Evolutionary conservation across 306 rosid species (phyloP), one percentile per base, ranked within the genome.

Genomic region (Rubus idaeus): DNA sequence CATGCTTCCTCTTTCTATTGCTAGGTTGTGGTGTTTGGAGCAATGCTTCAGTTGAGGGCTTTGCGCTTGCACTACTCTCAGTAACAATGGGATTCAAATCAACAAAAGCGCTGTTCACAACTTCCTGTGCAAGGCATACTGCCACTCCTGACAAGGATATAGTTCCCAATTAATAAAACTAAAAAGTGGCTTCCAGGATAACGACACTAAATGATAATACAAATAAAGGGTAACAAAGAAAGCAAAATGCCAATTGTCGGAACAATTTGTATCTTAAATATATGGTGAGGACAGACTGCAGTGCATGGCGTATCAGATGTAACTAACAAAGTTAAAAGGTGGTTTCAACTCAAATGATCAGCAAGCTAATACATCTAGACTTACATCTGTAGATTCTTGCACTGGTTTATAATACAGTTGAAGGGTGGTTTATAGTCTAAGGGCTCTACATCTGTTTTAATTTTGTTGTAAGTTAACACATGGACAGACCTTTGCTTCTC

Each of bases 91-190:
- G 83, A 69, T 81, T 88, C 86, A 96, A 81, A 92, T 96, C 99
- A 73, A 79, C 62, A 70, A 84, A 63, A 17, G 90, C 92, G 70
- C 89, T 96, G 78, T 79, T 68, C 65, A 88, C 60, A 82, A 92
- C 89, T 60, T 91, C 98, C 68, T 83, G 84, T 45, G 90, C 84
- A 62, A 96, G 89, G 84, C 69, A 79, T 57, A 82, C 75, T 68
- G 91, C 91, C 96, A 96, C 90, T 71, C 97, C 98, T 92, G 93
- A 71, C 78, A 82, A 80, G 69, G 58, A 83, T 47, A 81, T 45
- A 75, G 57, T 14, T 16, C 8, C 16, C 68, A 65, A 81, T 86
- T 70, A 84, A 84, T 75, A 72, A 71, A 82, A 37, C 18, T 49
- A 62, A 72, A 30, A 78, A 18, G 56, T 14, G 41, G 49, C 61